phyloP scores from a whole-genome alignment of 2,329 filamentous ascomycete species.

The Camillea tinctor region DNA sequence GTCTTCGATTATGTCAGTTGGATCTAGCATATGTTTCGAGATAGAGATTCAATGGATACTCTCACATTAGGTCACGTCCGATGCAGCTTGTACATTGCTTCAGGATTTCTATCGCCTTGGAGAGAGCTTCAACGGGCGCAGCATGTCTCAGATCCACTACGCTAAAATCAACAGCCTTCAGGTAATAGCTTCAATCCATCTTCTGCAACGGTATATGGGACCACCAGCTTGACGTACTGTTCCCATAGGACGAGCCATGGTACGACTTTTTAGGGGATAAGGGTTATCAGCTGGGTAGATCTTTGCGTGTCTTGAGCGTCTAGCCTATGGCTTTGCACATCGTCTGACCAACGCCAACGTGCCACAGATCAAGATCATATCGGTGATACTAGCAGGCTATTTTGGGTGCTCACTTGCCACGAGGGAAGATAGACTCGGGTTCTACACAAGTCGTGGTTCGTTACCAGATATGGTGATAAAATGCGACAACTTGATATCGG shows the following conservation, averaged over 20 bases:
- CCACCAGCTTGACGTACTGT: neutral
- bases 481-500: neutral
- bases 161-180: neutral
- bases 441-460: neutral
- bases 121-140: neutral
- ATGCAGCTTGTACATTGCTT: neutral
- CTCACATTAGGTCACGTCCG: neutral
- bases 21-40: neutral
- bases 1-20: neutral
- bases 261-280: neutral
- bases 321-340: neutral
- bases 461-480: neutral
- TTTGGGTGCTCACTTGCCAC: neutral
- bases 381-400: neutral
- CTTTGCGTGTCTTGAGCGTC: neutral
- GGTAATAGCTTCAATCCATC: neutral
- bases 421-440: neutral
- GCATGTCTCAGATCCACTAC: neutral
- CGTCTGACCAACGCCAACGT: neutral
- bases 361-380: neutral
- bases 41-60: neutral
- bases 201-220: neutral
- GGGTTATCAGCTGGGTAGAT: neutral
- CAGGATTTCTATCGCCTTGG: neutral
- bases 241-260: neutral